Percentiles rank a stretch among this genome's conserved stretches.
These are phyloP conservation scores for Colletotrichum tropicale DNA, from an alignment of 2,329 filamentous ascomycete species.

Conservation along the genomic window DNA sequence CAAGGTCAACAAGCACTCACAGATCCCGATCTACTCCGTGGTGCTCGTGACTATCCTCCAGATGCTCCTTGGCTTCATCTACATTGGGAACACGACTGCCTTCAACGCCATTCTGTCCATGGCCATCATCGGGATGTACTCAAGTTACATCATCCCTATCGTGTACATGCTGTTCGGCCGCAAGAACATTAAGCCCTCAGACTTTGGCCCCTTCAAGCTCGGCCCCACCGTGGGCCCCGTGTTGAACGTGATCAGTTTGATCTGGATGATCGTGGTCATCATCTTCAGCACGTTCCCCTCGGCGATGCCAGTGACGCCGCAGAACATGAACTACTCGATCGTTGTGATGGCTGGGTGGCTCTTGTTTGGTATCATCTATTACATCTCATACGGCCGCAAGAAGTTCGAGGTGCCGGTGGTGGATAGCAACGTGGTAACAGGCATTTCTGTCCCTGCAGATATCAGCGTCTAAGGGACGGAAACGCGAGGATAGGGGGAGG, in stretches of 20 bases:
- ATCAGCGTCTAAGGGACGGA: background rate
- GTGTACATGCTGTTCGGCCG: conserved; percentile 40
- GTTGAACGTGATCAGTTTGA: conserved; percentile 43
- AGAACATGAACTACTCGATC: conserved; percentile 52
- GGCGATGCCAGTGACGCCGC: conserved; percentile 39
- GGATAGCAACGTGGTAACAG: conserved; percentile 1
- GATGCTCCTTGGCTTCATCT: conserved; percentile 39
- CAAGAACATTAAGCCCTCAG: conserved; percentile 10
- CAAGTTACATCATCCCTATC: conserved; percentile 46
- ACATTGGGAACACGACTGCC: conserved; percentile 44
- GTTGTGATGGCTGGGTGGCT: conserved; percentile 47
- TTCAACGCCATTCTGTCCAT: conserved; percentile 46
- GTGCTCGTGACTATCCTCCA: conserved; percentile 28
- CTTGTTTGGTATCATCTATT: conserved; percentile 37
- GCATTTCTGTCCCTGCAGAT: background rate
- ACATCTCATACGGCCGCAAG: conserved; percentile 23
- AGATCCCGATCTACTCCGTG: conserved; percentile 38
- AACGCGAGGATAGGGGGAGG: background rate
- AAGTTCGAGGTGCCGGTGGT: conserved; percentile 30
- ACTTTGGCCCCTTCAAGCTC: conserved; percentile 32
- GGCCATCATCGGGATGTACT: conserved; percentile 46
- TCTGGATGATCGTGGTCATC: conserved; percentile 48
- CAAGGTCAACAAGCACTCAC: conserved; percentile 29
- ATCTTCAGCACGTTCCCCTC: conserved; percentile 51
- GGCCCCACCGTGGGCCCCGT: conserved; percentile 33